These are phyloP conservation scores for Begonia loranthoides DNA, from an alignment of 306 rosid species.

Conservation along the genomic window DNA sequence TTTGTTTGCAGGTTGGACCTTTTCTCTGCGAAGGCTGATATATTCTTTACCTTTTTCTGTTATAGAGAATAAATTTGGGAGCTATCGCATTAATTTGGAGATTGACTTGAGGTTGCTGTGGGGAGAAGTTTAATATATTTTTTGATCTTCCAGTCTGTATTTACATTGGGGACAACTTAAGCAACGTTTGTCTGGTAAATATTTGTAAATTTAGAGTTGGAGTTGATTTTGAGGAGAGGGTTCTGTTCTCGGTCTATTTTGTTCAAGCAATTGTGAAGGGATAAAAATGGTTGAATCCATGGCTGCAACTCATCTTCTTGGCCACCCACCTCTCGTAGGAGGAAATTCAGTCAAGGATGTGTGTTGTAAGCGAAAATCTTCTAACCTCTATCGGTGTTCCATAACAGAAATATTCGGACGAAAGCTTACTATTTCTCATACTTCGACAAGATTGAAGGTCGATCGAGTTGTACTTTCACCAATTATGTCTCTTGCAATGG, in stretches of 20 bases:
- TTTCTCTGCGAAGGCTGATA: neutral
- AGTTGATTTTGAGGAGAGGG: neutral
- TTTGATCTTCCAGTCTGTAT: neutral
- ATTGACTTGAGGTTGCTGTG: neutral
- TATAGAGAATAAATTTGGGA: slow-evolving; percentile 1
- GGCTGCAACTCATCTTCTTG: slow-evolving; percentile 65
- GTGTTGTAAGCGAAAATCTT: slow-evolving; percentile 34
- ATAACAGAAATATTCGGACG: slow-evolving; percentile 32
- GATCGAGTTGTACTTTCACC: slow-evolving; percentile 19
- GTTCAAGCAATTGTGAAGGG: slow-evolving; percentile 4
- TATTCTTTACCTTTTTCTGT: slow-evolving; percentile 4
- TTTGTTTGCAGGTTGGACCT: neutral
- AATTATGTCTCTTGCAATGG: slow-evolving; percentile 58
- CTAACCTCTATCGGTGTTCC: slow-evolving; percentile 19
- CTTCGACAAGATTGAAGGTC: slow-evolving; percentile 27
- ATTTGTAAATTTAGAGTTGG: neutral
- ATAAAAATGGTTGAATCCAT: slow-evolving; percentile 63
- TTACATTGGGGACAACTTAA: neutral
- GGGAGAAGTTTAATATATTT: neutral
- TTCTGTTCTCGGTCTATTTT: slow-evolving; percentile 2
- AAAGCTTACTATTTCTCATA: slow-evolving; percentile 28
- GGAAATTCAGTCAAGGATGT: slow-evolving; percentile 34
- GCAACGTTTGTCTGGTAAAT: neutral
- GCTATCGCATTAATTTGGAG: neutral
- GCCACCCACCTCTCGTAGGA: slow-evolving; percentile 48